A percentile compares a stretch with the other conserved stretches of the same genome.
phyloP scores from a whole-genome alignment of 2,329 filamentous ascomycete genomes.

The Capronia epimyces region DNA sequence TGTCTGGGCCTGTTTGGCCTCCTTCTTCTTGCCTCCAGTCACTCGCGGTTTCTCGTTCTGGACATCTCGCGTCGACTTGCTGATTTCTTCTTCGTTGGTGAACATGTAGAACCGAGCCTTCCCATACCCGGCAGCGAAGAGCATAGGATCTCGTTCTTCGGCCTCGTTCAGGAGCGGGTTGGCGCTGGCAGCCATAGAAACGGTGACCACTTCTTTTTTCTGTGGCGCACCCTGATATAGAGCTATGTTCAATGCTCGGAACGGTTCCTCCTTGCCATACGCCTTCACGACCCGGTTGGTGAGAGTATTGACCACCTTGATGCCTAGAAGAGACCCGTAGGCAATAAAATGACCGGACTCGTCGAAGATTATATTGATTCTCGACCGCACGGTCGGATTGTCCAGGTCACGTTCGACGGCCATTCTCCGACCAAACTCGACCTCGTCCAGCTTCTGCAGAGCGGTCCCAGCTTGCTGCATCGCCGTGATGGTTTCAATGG shows the following conservation, averaged over 20 bases:
- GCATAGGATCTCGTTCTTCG: constrained; percentile 81
- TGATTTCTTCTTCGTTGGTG: constrained; percentile 78
- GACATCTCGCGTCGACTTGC: constrained; percentile 79
- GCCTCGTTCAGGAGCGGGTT: constrained; percentile 92
- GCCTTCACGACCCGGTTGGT: constrained; percentile 88
- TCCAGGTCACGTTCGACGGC: constrained; percentile 84
- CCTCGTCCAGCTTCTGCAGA: constrained; percentile 72
- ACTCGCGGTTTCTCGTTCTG: constrained; percentile 88
- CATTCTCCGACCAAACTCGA: constrained; percentile 85
- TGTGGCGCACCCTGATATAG: constrained; percentile 94
- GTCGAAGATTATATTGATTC: constrained; percentile 86
- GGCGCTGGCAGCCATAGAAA: constrained; percentile 92
- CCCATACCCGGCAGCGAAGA: constrained; percentile 74
- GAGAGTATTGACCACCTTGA: constrained; percentile 93
- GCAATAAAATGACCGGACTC: constrained; percentile 93
- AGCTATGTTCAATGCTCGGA: constrained; percentile 74
- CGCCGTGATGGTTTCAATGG: constrained; percentile 76
- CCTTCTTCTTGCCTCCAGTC: constrained; percentile 46
- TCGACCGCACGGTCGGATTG: constrained; percentile 58
- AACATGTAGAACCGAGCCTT: constrained; percentile 98
- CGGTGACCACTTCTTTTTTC: constrained; percentile 86
- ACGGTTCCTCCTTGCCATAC: constrained; percentile 83
- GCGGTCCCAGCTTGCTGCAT: constrained; percentile 94
- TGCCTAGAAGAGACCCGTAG: constrained; percentile 84
- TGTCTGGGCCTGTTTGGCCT: constrained; percentile 61